Evolutionary conservation across 352 stramenopile genomes (phyloP), one percentile per base, ranked within the genome.

Genomic region (Nothophytophthora sp.): DNA sequence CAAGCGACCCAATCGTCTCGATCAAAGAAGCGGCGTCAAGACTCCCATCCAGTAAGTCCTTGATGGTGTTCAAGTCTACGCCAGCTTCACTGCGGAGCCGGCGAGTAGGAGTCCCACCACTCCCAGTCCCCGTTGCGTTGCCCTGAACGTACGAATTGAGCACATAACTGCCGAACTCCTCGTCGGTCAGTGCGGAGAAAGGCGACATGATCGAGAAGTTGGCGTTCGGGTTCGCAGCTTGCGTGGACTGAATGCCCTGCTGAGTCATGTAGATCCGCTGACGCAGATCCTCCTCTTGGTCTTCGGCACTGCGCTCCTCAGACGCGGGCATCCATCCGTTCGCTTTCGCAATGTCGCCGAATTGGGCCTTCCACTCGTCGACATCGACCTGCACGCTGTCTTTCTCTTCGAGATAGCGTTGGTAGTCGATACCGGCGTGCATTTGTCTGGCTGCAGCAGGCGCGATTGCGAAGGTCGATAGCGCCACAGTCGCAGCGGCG

Each of bases 231-330:
- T 74, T 66, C 12, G 47, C 34, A 18, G 27, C 23, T 24, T 61
- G 34, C n/a, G 57, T 43, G 22, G 51, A 20, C 13, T 54, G 33
- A 23, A 72, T 37, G 13, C 42, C 28, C 23, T 57, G 36, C 50
- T 72, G 64, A 36, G 56, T 57, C 24, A 72, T 12, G 50, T 60
- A 66, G 52, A 73, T 70, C 18, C 66, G 62, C 42, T 70, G 57
- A 3, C 38, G 42, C 25, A 46, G 43, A 25, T 73, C 58, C 28
- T 68, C 63, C 25, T 63, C 22, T 18, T 33, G 41, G 11, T 67
- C 59, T 5, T 70, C 47, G n/a, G 13, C 59, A 13, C 51, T 70
- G 19, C 49, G 61, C 11, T 51, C 30, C 36, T 59, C 50, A 5
- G 56, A 53, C 18, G n/a, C 24, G 12, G 55, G 54, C 11, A 66